Base-by-base conservation (phyloP, 495 filamentous ascomycete species). In the Talaromyces adpressus region DNA sequence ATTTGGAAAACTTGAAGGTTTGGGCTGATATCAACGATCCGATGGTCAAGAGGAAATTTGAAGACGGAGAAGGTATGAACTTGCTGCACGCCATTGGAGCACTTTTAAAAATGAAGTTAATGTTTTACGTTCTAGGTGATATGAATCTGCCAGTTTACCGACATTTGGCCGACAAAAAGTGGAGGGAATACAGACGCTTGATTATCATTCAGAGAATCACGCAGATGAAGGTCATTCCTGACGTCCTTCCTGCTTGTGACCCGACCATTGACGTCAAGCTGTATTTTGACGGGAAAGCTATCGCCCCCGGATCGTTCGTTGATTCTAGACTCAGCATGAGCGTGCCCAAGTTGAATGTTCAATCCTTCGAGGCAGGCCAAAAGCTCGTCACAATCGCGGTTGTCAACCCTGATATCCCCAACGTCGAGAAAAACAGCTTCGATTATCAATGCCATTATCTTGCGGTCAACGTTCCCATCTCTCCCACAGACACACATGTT, bases 91-190 rank as follows among this genome's bases (percentile, higher is more conserved):
- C 52, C 47, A 30, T 54, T 59, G 22, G 23, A 27, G 47, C 52
- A 54, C 49, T 20, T 57, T 52, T 23, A 25, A 63, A 11, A 53
- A 27, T 29, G n/a, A 14, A 11, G 52, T 23, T 56, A 56, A 56
- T 14, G 5, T 25, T 36, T 1, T 22, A 7, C n/a, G 5, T 12
- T 39, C 22, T 57, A 97, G 92, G 91, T 57, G 91, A 97, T 71
- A 93, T 97, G 93, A 88, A 85, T 76, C 94, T 96, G 74, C 95
- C 94, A 41, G 90, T 99, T 72, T 99, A 99, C 80, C 91, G 93
- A 45, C 87, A 89, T 72, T 85, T 98, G 56, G 89, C 93, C 60
- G 84, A 97, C 71, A 79, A 79, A 61, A 90, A 93, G 79, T 99
- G 95, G 95, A 84, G 89, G 63, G 81, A 87, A 66, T 90, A 92